phyloP scores from a whole-genome alignment of 495 filamentous ascomycete species.

The Xylaria sp. region DNA sequence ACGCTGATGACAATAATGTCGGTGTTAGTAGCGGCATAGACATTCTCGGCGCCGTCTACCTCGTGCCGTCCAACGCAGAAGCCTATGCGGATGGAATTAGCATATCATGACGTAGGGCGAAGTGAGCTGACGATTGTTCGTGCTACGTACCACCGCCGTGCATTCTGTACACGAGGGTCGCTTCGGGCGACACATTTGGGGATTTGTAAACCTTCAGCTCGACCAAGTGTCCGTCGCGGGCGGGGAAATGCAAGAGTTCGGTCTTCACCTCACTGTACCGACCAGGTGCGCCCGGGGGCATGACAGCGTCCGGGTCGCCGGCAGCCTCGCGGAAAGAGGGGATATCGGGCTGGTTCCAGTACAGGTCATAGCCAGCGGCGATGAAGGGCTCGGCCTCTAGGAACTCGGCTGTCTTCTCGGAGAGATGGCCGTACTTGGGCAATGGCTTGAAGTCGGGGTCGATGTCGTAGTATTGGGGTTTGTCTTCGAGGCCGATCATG shows the following conservation, averaged over 20 bases:
- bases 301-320: conserved; percentile 31
- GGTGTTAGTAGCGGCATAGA: conserved; percentile 36
- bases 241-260: conserved; percentile 32
- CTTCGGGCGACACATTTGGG: conserved; percentile 27
- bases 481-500: conserved; percentile 34
- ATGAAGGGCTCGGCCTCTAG: conserved; percentile 28
- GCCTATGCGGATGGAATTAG: conserved; percentile 29
- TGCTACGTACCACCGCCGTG: conserved; percentile 37
- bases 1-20: conserved; percentile 37
- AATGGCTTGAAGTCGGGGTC: conserved; percentile 35
- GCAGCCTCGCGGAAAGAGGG: conserved; percentile 28
- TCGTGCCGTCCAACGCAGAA: conserved; percentile 34
- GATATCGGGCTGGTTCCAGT: conserved; percentile 36
- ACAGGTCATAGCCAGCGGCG: conserved; percentile 16
- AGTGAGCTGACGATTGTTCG: no score
- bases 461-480: conserved; percentile 33
- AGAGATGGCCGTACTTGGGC: conserved; percentile 38
- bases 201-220: conserved; percentile 39
- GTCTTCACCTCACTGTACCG: conserved; percentile 33
- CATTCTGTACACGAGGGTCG: conserved; percentile 36
- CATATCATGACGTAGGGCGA: background rate
- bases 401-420: conserved; percentile 33
- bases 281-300: conserved; percentile 34
- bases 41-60: conserved; percentile 37
- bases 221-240: conserved; percentile 33